Evolutionary conservation across 148 eudicot species (phyloP), one percentile per base, ranked within the genome.

Genomic region (Chenopodium album): DNA sequence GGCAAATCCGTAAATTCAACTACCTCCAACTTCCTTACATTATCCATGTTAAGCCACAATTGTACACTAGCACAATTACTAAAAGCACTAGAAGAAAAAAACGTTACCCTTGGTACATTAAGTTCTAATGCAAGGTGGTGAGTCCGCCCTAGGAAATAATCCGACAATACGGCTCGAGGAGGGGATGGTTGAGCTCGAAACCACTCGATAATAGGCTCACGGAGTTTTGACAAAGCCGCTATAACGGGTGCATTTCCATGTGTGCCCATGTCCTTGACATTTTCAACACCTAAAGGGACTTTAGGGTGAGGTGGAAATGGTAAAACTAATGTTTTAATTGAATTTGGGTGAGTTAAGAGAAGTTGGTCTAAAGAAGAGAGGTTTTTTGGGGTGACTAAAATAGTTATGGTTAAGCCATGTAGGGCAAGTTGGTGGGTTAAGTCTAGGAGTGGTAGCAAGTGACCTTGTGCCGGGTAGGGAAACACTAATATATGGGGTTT

Each of bases 391-490:
- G 52, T 48, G 52, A 48, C 52, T 48, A 48, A 48, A 48, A 48
- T 48, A 7, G 52, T 48, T 48, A 48, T 48, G 52, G 52, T 48
- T 48, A 48, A 2, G 52, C 52, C 52, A 48, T 48, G 52, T 8
- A 48, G 11, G 52, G 52, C 13, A 48, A 48, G 52, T 48, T 48
- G 83, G 83, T 80, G 91, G 54, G 89, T 80, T 12, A 92, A 78
- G 78, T 92, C 93, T n/a, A 92, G 90, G 73, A 90, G 82, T 9
- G 93, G 85, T 0, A 92, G 86, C 73, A 90, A 83, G 76, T 92
- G 95, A 46, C 93, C 92, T 80, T 85, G 89, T 4, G 92, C 90
- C 14, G 95, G 93, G 78, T n/a, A 89, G 10, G 95, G 95, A 56
- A 88, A 79, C 17, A 87, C 77, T 0, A 92, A 75, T 22, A 92